phyloP scores from a whole-genome alignment of 345 rosid species.

The Clarkia xantiana region DNA sequence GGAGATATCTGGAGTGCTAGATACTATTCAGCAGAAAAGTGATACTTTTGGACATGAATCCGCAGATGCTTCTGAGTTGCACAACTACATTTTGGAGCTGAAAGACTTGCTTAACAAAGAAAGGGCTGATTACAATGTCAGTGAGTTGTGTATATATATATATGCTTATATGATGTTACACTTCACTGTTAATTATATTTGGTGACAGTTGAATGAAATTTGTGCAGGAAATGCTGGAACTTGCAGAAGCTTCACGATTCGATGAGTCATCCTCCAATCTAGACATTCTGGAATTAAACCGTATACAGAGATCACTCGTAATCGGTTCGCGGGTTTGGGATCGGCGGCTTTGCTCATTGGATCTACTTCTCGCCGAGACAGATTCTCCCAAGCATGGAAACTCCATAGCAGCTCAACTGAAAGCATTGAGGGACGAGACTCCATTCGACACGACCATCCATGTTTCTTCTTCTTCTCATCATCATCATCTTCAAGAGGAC shows the following conservation, averaged over 20 bases:
- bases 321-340: conserved; percentile 73
- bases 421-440: conserved; percentile 10
- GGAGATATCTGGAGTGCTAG: conserved; percentile 51
- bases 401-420: conserved; percentile 5
- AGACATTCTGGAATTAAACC: conserved; percentile 75
- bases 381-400: conserved; percentile 20
- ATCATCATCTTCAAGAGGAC: too few relatives aligned
- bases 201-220: background rate
- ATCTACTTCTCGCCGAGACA: conserved; percentile 45
- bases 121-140: conserved; percentile 53
- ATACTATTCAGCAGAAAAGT: conserved; percentile 43
- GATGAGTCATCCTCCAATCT: conserved; percentile 15
- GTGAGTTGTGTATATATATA: conserved; percentile 22
- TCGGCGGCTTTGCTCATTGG: conserved; percentile 50
- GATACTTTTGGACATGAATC: conserved; percentile 30
- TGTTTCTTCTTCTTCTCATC: too few relatives aligned
- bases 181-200: background rate
- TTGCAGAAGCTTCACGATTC: conserved; percentile 24
- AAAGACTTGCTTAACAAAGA: conserved; percentile 55
- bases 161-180: too few relatives aligned
- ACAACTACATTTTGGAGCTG: conserved; percentile 35
- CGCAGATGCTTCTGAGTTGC: conserved; percentile 28
- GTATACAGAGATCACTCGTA: conserved; percentile 50
- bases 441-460: too few relatives aligned
- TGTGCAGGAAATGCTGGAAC: conserved; percentile 45